Evolutionary conservation across 164 flowering plant genomes (phyloP), one percentile per base, ranked within the genome.

Genomic region (Dillenia turbinata): DNA sequence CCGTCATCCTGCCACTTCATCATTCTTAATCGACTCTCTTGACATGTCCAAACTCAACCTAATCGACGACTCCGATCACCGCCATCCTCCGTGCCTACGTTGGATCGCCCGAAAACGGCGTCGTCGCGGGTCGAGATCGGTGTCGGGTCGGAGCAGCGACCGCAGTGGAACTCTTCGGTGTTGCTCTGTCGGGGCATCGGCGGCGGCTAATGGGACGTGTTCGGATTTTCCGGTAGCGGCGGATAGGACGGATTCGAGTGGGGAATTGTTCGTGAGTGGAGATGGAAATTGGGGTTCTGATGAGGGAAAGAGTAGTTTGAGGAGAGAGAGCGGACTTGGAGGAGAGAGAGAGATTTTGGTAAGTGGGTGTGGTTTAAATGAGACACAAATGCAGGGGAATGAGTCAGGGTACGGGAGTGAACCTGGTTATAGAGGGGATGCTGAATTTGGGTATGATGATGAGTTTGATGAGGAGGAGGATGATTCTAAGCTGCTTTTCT

Each of bases 321-420:
- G 83, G 82, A 72, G 72, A 66, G 91, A 79, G 46, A 81, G 77
- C 52, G 71, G 64, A 43, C 72, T 66, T 47, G 75, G 73, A 10
- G 79, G 70, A 10, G 87, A 83, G 68, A 83, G 69, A 77, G 96
- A 86, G 68, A 69, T 44, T 75, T 62, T 71, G 56, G 68, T 69
- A 10, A 63, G 17, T 64, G 84, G 85, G 64, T 62, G 53, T 65
- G 81, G 72, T 65, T 76, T 69, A 14, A 57, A 56, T 68, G 82
- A 85, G 55, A 66, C 61, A 47, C 78, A 49, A 65, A 6, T 5
- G 40, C 40, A 33, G 40, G 90, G 90, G 62, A 82, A 77, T 47
- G 98, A 93, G 46, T 88, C 96, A 0, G 98, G 97, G n/a, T 90
- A 93, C 54, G 96, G 92, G 26, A 93, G 97, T 54, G 97, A 90